Evolutionary conservation across 129 eudicot species (phyloP).

Genomic region (Dittrichia graveolens): DNA sequence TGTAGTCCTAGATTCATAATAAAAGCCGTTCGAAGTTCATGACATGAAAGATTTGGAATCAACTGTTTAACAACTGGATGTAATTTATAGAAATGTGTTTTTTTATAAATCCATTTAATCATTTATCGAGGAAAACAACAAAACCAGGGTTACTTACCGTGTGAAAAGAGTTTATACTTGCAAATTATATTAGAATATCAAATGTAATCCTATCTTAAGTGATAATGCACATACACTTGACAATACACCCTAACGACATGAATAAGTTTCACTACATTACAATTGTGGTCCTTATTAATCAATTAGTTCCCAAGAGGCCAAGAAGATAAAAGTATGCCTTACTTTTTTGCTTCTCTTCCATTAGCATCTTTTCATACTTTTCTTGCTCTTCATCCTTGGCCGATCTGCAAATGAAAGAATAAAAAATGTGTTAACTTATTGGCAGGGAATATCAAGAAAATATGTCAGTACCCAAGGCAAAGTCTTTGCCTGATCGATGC

Average conservation of each 20-base stretch:
- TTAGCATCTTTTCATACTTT: slow-evolving; percentile 52
- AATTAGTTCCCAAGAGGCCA: not conserved
- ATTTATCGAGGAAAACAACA: not conserved
- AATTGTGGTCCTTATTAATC: not conserved
- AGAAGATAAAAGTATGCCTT: slow-evolving; percentile 33
- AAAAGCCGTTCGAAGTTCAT: not conserved
- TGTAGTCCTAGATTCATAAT: not conserved
- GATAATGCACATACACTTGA: not conserved
- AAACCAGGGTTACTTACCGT: not conserved
- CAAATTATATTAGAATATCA: not conserved
- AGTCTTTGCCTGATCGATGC: slow-evolving; percentile 57
- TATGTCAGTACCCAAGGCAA: slow-evolving; percentile 12
- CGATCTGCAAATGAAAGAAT: slow-evolving; percentile 52
- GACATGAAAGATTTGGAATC: not conserved
- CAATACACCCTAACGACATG: not conserved
- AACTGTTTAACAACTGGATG: not conserved
- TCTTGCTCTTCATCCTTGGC: slow-evolving; percentile 55
- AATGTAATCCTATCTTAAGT: not conserved
- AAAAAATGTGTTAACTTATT: not conserved
- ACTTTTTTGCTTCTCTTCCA: slow-evolving; percentile 75
- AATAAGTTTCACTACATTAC: slow-evolving; percentile 1
- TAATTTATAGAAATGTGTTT: not conserved
- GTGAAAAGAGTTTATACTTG: not conserved
- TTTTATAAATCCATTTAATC: not conserved
- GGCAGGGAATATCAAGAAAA: not conserved